phyloP scores from a whole-genome alignment of 2,329 filamentous ascomycete species.

The Cladosporium cucumerinum region DNA sequence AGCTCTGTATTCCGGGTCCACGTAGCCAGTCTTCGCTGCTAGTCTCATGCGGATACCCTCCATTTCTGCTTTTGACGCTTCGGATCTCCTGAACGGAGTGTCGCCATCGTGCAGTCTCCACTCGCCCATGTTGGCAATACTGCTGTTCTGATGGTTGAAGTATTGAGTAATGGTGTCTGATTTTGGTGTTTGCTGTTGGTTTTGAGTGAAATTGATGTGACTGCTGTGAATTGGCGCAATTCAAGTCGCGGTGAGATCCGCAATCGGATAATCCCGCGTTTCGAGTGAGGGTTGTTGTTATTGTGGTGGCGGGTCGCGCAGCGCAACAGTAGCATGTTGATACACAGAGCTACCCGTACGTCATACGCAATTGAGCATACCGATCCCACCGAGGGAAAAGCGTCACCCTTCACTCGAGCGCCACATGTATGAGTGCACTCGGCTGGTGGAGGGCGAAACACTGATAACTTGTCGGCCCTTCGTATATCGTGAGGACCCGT shows the following conservation, averaged over 20 bases:
- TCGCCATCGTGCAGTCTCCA: background rate
- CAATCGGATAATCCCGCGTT: background rate
- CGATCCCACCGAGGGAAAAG: background rate
- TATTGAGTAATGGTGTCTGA: background rate
- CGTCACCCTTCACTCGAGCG: background rate
- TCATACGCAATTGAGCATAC: background rate
- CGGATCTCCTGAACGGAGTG: background rate
- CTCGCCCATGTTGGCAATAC: background rate
- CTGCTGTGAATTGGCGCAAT: background rate
- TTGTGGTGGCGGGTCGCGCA: background rate
- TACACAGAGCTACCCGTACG: background rate
- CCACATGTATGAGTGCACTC: background rate
- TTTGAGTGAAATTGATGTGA: background rate
- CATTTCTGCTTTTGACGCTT: background rate
- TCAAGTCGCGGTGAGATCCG: background rate
- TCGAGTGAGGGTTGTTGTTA: background rate
- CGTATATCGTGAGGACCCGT: background rate
- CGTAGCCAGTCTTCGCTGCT: background rate
- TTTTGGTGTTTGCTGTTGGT: background rate
- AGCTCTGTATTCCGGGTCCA: background rate
- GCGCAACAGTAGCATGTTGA: background rate
- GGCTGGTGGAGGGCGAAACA: background rate
- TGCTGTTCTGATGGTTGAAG: background rate
- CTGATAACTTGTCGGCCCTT: background rate
- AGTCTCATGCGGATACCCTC: background rate